Base-by-base conservation (phyloP, 192 early-diverging fungal genomes). In the Umbelopsis isabellina region DNA sequence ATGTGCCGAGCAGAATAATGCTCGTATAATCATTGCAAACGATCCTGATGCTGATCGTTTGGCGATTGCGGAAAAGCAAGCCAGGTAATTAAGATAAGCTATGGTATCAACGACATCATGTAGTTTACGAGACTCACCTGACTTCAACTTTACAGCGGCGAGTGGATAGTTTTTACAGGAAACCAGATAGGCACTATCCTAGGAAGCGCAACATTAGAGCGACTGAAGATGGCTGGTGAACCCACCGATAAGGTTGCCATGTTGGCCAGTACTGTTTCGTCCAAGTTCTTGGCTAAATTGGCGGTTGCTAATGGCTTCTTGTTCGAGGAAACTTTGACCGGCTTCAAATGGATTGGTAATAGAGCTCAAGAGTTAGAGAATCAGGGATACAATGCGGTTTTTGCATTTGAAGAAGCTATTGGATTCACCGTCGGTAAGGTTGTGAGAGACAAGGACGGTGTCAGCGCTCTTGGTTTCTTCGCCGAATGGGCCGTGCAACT, bases 321-420 rank as follows among this genome's bases (percentile, higher is more conserved):
- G 45, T 98, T 94, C 76, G 90, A 91, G 48, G 96, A 97, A 74
- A 96, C 96, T 2, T 83, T 97, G 50, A 98, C 96, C 11, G 96
- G 96, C 30, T 97, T 98, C 86, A 98, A 98, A 78, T 98, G 94
- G 92, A 88, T 98, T 66, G 92, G 93, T 21, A 98, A 97, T 79
- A 81, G 85, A 41, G 91, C 91, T 33, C 85, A 91, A 35, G 82
- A 86, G 11, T 69, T 97, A 73, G 83, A 86, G 68, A 72, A 80
- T 16, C 72, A 87, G 69, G 92, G 92, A 16, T 85, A 87, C 49
- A 69, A 87, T 67, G 90, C 89, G 6, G 80, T 89, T 23, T 95
- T 98, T 77, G 94, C 90, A 15, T 98, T 92, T 75, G 96, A 98
- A 77, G 95, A 98, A 83, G 95, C 96, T 18, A 95, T 98, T 53